Evolutionary conservation across 2,329 filamentous ascomycete species (phyloP).

Genomic region (Penicillium brasilianum): DNA sequence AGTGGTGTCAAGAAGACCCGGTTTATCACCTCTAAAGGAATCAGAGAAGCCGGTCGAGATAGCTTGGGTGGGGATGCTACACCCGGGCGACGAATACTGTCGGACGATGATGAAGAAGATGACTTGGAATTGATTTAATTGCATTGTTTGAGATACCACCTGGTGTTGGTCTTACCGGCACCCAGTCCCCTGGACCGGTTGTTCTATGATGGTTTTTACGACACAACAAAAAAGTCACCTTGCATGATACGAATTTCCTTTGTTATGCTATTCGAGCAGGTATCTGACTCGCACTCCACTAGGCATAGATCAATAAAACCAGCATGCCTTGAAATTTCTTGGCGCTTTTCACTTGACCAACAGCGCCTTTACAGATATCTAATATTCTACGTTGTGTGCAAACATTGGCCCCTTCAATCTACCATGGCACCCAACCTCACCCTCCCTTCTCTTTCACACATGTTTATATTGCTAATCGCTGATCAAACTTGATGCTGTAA

Average conservation of each 20-base stretch:
- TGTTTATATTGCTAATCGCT: no score
- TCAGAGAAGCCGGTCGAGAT: conserved; percentile 76
- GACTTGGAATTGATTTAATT: conserved; percentile 54
- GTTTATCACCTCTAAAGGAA: conserved; percentile 79
- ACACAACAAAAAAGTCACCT: conserved; percentile 17
- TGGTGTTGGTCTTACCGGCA: background rate
- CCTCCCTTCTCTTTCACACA: background rate
- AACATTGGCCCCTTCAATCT: background rate
- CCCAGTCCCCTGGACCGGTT: background rate
- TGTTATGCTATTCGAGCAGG: conserved; percentile 3
- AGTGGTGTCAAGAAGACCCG: conserved; percentile 68
- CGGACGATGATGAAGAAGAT: conserved; percentile 57
- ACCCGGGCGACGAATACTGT: conserved; percentile 19
- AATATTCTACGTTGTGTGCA: background rate
- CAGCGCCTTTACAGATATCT: background rate
- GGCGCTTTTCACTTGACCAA: background rate
- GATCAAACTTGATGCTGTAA: conserved; percentile 13
- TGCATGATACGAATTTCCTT: conserved; percentile 17
- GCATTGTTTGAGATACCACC: background rate
- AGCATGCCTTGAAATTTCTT: background rate
- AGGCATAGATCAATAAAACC: background rate
- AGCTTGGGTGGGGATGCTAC: conserved; percentile 62
- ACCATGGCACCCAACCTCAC: background rate
- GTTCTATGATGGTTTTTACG: conserved; percentile 22
- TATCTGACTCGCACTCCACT: background rate